A percentile compares a stretch with the other conserved stretches of the same genome.
Conservation (phyloP, 805 yeast genomes). For the Saturnispora besseyi region DNA sequence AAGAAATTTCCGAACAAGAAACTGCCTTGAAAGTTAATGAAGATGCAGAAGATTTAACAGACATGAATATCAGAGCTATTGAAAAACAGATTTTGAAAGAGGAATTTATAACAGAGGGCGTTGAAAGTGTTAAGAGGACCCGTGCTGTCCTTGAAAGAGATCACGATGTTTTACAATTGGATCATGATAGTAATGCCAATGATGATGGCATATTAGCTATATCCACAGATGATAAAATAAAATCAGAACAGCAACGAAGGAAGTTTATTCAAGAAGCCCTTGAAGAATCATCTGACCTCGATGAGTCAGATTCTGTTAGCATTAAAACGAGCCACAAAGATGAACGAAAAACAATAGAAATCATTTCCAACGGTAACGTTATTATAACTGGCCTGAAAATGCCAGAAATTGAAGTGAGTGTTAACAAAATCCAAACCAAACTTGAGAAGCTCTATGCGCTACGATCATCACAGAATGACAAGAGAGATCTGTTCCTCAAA, state of each 20-base stretch:
- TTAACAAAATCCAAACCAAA: not conserved
- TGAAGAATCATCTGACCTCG: not conserved
- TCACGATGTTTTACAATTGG: not conserved
- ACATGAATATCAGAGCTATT: slow-evolving; percentile 1
- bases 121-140: not conserved
- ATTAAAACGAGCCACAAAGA: not conserved
- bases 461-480: not conserved
- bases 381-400: not conserved
- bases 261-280: not conserved
- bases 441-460: not conserved
- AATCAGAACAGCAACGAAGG: not conserved
- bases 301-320: not conserved
- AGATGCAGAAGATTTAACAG: not conserved
- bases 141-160: not conserved
- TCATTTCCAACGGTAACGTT: not conserved
- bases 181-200: not conserved
- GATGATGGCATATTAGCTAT: not conserved
- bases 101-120: slow-evolving; percentile 1
- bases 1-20: not conserved
- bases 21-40: not conserved
- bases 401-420: not conserved
- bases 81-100: slow-evolving; percentile 4
- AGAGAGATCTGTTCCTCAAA: not conserved
- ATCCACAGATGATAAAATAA: not conserved
- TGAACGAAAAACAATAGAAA: not conserved